phyloP scores from a whole-genome alignment of 768 basidiomycete species.

The Lactarius hatsudake region DNA sequence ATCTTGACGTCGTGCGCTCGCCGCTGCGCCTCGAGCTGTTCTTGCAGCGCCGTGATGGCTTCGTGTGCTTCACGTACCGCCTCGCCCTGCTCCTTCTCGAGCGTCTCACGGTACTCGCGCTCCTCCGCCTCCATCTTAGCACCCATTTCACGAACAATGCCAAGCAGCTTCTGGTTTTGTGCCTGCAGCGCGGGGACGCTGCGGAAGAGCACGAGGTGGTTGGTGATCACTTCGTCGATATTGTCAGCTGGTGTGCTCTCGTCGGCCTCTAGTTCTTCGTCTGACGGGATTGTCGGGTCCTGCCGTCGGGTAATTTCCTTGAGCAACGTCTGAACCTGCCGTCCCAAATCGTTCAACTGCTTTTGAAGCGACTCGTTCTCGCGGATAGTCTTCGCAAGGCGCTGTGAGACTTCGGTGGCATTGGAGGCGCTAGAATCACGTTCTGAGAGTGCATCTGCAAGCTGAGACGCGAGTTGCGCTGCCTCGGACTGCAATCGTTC shows the following conservation, averaged over 20 bases:
- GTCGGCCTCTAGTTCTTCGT: conserved; percentile 52
- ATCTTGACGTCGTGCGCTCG: conserved; percentile 65
- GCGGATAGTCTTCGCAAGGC: conserved; percentile 24
- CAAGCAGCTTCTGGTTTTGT: conserved; percentile 87
- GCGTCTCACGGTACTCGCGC: conserved; percentile 62
- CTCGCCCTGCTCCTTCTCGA: conserved; percentile 72
- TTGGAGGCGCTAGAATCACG: conserved; percentile 61
- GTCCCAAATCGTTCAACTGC: conserved; percentile 25
- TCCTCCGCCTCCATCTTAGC: conserved; percentile 84
- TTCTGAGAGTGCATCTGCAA: conserved; percentile 69
- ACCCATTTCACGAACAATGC: conserved; percentile 79
- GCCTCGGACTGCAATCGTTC: conserved; percentile 80
- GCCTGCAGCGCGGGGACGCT: conserved; percentile 78
- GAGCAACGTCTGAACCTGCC: conserved; percentile 77
- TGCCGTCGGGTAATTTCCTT: conserved; percentile 79
- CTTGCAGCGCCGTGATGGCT: conserved; percentile 73
- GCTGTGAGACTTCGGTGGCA: conserved; percentile 50
- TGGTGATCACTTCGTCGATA: conserved; percentile 80
- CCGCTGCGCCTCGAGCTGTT: conserved; percentile 77
- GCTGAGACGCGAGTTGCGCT: conserved; percentile 73
- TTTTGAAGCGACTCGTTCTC: conserved; percentile 26
- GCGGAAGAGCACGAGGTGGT: conserved; percentile 83
- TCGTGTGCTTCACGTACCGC: conserved; percentile 87
- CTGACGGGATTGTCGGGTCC: conserved; percentile 76
- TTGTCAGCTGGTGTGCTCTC: conserved; percentile 50